Evolutionary conservation across 2,329 filamentous ascomycete species (phyloP).

Genomic region (Niveomyces coronatus): DNA sequence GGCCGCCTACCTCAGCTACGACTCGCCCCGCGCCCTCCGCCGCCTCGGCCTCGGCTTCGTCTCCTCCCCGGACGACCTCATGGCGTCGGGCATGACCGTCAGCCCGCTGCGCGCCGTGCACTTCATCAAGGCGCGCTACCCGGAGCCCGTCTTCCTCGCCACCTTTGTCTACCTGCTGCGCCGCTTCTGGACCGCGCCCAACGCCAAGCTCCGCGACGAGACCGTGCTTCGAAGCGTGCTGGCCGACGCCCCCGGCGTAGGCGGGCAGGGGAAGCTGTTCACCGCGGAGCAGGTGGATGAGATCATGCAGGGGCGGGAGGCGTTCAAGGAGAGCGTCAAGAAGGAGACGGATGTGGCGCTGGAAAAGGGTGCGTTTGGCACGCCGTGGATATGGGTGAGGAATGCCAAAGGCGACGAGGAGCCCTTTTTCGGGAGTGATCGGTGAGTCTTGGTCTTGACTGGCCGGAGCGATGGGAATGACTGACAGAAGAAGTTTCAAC

Average conservation of each 20-base stretch:
- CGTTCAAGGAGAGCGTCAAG: conserved; percentile 37
- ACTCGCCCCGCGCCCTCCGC: conserved; percentile 29
- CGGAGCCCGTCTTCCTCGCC: conserved; percentile 37
- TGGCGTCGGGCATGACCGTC: conserved; percentile 31
- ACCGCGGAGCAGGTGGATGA: conserved; percentile 37
- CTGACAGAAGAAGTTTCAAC: conserved; percentile 40
- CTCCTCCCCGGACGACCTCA: conserved; percentile 32
- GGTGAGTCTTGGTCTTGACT: conserved; percentile 28
- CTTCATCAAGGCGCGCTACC: conserved; percentile 51
- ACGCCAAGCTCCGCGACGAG: conserved; percentile 49
- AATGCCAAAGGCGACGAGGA: conserved; percentile 48
- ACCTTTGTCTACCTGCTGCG: conserved; percentile 46
- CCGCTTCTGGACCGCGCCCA: conserved; percentile 50
- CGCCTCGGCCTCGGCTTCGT: conserved; percentile 28
- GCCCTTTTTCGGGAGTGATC: conserved; percentile 70
- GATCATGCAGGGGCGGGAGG: conserved; percentile 44
- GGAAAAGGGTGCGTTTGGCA: conserved; percentile 60
- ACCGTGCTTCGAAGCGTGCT: conserved; percentile 36
- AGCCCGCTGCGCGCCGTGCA: conserved; percentile 56
- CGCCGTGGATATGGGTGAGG: conserved; percentile 64
- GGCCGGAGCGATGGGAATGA: not conserved
- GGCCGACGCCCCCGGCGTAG: conserved; percentile 17
- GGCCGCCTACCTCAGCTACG: conserved; percentile 41
- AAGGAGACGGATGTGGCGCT: conserved; percentile 51
- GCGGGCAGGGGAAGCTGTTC: conserved; percentile 33